Evolutionary conservation across 768 basidiomycete species (phyloP).

Genomic region (Russula griseocarnosa): DNA sequence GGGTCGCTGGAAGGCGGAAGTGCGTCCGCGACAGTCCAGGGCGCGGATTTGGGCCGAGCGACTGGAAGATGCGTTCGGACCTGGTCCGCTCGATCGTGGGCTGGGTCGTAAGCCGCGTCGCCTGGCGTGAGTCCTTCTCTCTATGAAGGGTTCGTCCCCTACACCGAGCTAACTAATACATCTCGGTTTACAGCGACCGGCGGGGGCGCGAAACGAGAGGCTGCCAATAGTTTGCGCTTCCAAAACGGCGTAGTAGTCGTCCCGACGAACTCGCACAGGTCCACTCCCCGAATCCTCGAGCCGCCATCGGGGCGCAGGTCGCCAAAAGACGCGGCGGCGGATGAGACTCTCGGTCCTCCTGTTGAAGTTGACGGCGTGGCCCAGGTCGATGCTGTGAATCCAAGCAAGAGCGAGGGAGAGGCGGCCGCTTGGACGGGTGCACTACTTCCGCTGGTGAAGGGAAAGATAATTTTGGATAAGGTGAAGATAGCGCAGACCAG

Average conservation of each 20-base stretch:
- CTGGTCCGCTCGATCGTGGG: conserved; percentile 24
- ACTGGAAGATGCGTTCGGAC: conserved; percentile 24
- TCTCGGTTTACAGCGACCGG: conserved; percentile 5
- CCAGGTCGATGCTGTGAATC: not conserved
- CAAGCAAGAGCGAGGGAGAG: conserved; percentile 6
- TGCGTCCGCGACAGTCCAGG: conserved; percentile 15
- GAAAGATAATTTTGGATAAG: conserved; percentile 8
- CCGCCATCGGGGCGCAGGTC: conserved; percentile 1
- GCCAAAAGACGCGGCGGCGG: not conserved
- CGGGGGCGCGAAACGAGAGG: conserved; percentile 1
- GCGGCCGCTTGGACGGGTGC: conserved; percentile 13
- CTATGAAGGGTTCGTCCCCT: too few relatives aligned
- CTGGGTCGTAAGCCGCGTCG: conserved; percentile 23
- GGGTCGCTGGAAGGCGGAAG: conserved; percentile 9
- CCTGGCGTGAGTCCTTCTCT: conserved; percentile 9
- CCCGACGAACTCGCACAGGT: conserved; percentile 3
- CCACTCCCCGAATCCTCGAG: conserved; percentile 5
- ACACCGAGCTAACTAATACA: not conserved
- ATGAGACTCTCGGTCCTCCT: too few relatives aligned
- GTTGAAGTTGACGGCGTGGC: not conserved
- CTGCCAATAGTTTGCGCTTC: not conserved
- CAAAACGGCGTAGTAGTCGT: not conserved
- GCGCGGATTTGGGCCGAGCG: conserved; percentile 20
- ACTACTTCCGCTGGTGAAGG: conserved; percentile 21
- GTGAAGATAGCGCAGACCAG: conserved; percentile 5